These are phyloP conservation scores for Macaranga tanarius DNA, from an alignment of 441 rosid genomes.

Conservation along the genomic window DNA sequence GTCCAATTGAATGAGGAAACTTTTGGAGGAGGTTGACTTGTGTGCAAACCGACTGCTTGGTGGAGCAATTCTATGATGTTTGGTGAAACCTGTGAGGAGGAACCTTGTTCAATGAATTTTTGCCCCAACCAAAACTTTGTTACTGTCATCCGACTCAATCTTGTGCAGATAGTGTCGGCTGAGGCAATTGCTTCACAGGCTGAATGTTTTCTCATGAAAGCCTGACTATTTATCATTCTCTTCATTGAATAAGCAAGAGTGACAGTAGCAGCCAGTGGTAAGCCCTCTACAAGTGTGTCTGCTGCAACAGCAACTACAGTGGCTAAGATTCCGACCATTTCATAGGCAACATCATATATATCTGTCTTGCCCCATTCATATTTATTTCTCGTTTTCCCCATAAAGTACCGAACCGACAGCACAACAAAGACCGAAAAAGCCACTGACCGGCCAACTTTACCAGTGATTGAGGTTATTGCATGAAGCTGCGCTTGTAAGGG, in stretches of 20 bases:
- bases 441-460: slow-evolving; percentile 37
- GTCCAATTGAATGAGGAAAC: slow-evolving; percentile 39
- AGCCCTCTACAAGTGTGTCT: slow-evolving; percentile 50
- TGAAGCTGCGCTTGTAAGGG: slow-evolving; percentile 43
- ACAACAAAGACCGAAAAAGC: slow-evolving; percentile 39
- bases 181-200: slow-evolving; percentile 49
- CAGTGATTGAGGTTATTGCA: slow-evolving; percentile 38
- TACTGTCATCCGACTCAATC: slow-evolving; percentile 37
- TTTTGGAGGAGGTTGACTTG: slow-evolving; percentile 47
- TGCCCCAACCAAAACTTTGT: slow-evolving; percentile 36
- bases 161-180: slow-evolving; percentile 44
- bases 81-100: slow-evolving; percentile 41
- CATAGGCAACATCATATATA: slow-evolving; percentile 22
- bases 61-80: slow-evolving; percentile 38
- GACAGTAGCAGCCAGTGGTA: slow-evolving; percentile 49
- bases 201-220: slow-evolving; percentile 39
- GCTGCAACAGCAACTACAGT: slow-evolving; percentile 46
- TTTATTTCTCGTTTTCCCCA: slow-evolving; percentile 38
- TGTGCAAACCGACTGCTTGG: slow-evolving; percentile 61
- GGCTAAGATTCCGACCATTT: slow-evolving; percentile 27
- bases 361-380: slow-evolving; percentile 24
- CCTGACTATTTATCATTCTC: slow-evolving; percentile 42
- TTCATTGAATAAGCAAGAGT: slow-evolving; percentile 45
- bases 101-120: slow-evolving; percentile 39
- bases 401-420: slow-evolving; percentile 41